These are phyloP conservation scores for Fusarium sp. DNA, from an alignment of 2,329 filamentous ascomycete species.

Conservation along the genomic window DNA sequence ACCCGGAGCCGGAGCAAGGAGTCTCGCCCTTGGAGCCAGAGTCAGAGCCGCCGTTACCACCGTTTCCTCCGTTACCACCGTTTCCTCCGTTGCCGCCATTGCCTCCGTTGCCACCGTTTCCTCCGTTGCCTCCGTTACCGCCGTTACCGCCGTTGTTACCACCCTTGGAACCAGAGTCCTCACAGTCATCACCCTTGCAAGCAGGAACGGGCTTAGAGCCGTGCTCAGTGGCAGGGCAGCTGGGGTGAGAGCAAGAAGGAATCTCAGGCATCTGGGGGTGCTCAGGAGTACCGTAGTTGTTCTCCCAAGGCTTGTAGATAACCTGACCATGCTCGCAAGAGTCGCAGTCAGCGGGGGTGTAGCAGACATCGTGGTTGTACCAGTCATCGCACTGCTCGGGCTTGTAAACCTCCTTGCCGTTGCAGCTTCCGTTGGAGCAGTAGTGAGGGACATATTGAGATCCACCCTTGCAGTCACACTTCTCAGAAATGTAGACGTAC, in stretches of 20 bases:
- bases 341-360: constrained; percentile 25
- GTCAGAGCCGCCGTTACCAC: neutral
- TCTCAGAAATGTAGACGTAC: constrained; percentile 33
- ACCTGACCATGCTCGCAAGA: constrained; percentile 27
- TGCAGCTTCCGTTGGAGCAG: constrained; percentile 32
- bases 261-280: constrained; percentile 4
- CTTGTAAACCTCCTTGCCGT: constrained; percentile 40
- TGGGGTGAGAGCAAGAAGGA: constrained; percentile 7
- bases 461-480: constrained; percentile 37
- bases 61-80: rapidly evolving
- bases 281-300: constrained; percentile 18
- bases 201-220: neutral
- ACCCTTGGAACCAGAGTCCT: neutral
- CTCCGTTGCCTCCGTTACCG: rapidly evolving
- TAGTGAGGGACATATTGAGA: constrained; percentile 34
- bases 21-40: neutral
- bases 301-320: constrained; percentile 42
- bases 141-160: rapidly evolving
- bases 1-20: too few species aligned
- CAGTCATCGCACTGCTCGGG: constrained; percentile 34
- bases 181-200: neutral
- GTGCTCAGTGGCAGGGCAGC: constrained; percentile 8
- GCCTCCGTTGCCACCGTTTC: rapidly evolving
- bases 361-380: constrained; percentile 28
- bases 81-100: rapidly evolving